These are phyloP conservation scores for Articulospora tetracladia DNA, from an alignment of 495 filamentous ascomycete species.

Conservation along the genomic window DNA sequence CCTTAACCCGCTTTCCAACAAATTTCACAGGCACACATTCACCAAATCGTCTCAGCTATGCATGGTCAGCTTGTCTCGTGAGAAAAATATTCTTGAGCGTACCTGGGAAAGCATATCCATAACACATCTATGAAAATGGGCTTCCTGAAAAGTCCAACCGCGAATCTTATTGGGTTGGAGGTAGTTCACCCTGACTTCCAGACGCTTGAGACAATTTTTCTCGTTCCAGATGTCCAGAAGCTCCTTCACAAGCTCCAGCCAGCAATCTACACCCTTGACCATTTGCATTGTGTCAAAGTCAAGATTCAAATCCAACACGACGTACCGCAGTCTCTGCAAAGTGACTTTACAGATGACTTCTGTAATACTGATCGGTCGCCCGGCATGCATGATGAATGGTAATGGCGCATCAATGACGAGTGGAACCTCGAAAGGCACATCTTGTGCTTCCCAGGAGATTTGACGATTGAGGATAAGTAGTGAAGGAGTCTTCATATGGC, in stretches of 20 bases:
- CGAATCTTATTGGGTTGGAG: background rate
- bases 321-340: slow-evolving; percentile 3
- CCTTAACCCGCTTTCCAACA: too few species aligned
- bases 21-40: background rate
- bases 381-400: background rate
- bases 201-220: background rate
- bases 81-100: background rate
- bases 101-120: background rate
- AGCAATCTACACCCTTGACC: background rate
- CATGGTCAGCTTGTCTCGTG: background rate
- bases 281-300: background rate
- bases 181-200: background rate
- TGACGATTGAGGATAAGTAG: slow-evolving; percentile 2
- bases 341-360: slow-evolving; percentile 1
- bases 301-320: background rate
- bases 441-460: background rate
- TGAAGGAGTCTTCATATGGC: background rate
- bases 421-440: background rate
- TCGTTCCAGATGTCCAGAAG: background rate
- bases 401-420: background rate
- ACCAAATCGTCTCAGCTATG: background rate
- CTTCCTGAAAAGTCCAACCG: background rate
- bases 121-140: background rate
- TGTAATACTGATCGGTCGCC: background rate
- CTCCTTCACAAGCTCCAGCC: background rate